Conservation (phyloP, 2,329 filamentous ascomycete species). For the Microdochium nivale region DNA sequence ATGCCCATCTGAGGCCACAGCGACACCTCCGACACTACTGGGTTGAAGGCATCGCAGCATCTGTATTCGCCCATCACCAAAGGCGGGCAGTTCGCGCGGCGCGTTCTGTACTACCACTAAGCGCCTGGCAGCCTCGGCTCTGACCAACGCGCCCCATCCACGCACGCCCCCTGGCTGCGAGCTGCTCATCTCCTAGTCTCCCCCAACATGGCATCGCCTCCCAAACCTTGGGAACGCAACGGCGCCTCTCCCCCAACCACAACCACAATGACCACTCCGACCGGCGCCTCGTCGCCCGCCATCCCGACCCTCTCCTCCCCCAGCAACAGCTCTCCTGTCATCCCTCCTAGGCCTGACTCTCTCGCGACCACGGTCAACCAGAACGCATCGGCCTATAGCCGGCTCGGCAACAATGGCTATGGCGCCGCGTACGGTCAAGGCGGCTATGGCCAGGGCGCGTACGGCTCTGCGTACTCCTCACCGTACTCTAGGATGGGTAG, state of each 20-base stretch:
- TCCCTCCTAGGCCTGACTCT: slow-evolving; percentile 74
- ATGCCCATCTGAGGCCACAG: background rate
- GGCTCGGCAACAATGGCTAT: slow-evolving; percentile 43
- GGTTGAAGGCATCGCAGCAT: background rate
- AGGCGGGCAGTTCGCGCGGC: background rate
- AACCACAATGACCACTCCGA: slow-evolving; percentile 27
- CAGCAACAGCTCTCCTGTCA: slow-evolving; percentile 46
- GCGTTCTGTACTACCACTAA: background rate
- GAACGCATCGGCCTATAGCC: slow-evolving; percentile 76
- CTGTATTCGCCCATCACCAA: background rate
- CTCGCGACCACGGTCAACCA: slow-evolving; percentile 76
- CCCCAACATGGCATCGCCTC: slow-evolving; percentile 63
- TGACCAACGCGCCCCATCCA: background rate
- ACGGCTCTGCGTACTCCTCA: slow-evolving; percentile 34
- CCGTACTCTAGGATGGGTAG: slow-evolving; percentile 36
- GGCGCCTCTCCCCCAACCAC: slow-evolving; percentile 44
- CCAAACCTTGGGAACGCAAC: slow-evolving; percentile 92
- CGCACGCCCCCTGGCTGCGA: background rate
- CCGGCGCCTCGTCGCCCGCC: slow-evolving; percentile 28
- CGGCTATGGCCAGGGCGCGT: background rate
- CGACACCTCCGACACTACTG: background rate
- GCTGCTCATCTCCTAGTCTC: background rate
- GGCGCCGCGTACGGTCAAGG: too few relatives aligned
- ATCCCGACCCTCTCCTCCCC: slow-evolving; percentile 32
- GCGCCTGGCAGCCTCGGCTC: background rate